These are phyloP conservation scores for Termitomyces bulborhizus DNA, from an alignment of 768 basidiomycete species.

Conservation along the genomic window DNA sequence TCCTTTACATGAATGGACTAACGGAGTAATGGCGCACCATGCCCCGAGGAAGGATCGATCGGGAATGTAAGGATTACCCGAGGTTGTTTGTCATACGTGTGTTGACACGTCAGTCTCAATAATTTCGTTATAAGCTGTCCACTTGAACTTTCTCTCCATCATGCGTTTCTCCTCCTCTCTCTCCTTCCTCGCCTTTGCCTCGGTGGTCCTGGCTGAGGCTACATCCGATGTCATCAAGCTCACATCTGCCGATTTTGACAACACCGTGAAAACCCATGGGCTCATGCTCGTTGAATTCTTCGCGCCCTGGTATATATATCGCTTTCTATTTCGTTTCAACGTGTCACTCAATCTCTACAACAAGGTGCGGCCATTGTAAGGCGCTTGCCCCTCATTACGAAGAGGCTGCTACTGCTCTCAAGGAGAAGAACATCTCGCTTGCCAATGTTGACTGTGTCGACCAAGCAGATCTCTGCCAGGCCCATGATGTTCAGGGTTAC, in stretches of 20 bases:
- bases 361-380: conserved; percentile 94
- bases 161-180: conserved; percentile 64
- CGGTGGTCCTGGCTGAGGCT: conserved; percentile 48
- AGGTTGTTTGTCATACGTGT: conserved; percentile 14
- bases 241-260: conserved; percentile 62
- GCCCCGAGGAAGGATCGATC: conserved; percentile 9
- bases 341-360: background rate
- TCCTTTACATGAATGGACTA: background rate
- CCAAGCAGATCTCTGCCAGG: conserved; percentile 84
- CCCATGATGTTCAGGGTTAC: conserved; percentile 88
- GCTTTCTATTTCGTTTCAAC: background rate
- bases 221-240: conserved; percentile 82
- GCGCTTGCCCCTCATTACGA: conserved; percentile 92
- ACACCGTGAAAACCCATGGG: conserved; percentile 55
- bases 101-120: conserved; percentile 45
- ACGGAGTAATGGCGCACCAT: conserved; percentile 9
- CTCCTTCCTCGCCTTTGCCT: conserved; percentile 44
- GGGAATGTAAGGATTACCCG: background rate
- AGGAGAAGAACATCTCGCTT: conserved; percentile 83
- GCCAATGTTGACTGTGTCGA: conserved; percentile 98
- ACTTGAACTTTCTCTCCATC: conserved; percentile 18
- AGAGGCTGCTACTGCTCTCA: conserved; percentile 88
- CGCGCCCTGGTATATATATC: conserved; percentile 66
- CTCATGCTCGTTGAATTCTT: conserved; percentile 94
- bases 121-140: conserved; percentile 23